These are phyloP conservation scores for Gleditsia sinensis DNA, from an alignment of 306 rosid species.

Conservation along the genomic window DNA sequence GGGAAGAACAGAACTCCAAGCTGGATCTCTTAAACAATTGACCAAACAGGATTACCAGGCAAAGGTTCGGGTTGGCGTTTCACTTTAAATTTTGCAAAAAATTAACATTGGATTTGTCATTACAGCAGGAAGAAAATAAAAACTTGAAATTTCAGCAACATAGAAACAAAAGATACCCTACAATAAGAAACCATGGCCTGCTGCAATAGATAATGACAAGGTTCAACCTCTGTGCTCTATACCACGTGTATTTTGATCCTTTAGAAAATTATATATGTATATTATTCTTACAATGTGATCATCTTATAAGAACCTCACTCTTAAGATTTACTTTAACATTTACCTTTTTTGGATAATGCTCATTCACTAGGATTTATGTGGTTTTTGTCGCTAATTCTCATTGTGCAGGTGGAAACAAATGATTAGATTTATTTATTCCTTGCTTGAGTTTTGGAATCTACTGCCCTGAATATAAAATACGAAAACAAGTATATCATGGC, in stretches of 20 bases:
- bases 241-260: constrained; percentile 26
- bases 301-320: constrained; percentile 14
- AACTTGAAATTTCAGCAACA: constrained; percentile 24
- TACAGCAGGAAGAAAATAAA: constrained; percentile 24
- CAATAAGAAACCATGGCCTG: background rate
- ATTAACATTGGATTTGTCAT: constrained; percentile 29
- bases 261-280: background rate
- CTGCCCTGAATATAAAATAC: no score
- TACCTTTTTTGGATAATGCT: no score
- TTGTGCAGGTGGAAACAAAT: no score
- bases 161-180: constrained; percentile 27
- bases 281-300: constrained; percentile 1
- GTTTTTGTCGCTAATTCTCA: no score
- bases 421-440: no score
- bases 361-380: no score
- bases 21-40: no score
- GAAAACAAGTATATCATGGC: no score
- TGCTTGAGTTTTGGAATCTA: no score
- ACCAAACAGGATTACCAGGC: no score
- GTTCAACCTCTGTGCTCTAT: constrained; percentile 18
- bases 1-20: no score
- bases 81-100: constrained; percentile 36
- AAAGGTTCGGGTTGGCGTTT: no score
- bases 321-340: constrained; percentile 30
- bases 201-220: background rate